These are phyloP conservation scores for Selaginella tamariscina DNA, from an alignment of 75 land plant species.

Conservation along the genomic window DNA sequence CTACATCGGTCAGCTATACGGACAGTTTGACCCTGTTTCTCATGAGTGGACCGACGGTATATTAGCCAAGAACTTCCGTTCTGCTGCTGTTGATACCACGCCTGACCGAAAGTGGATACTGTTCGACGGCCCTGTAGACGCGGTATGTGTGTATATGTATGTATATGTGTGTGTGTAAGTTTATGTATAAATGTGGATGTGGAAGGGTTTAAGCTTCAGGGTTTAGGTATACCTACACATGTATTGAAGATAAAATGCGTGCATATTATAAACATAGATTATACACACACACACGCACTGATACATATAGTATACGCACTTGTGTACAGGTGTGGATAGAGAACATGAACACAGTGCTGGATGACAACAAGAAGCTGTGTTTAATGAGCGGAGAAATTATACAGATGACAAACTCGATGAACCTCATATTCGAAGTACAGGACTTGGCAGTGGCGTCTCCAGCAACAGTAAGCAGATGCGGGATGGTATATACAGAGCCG, in stretches of 20 bases:
- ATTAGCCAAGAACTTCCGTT: constrained; percentile 26
- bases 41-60: constrained; percentile 41
- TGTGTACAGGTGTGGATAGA: constrained; percentile 37
- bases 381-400: constrained; percentile 38
- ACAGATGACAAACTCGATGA: constrained; percentile 33
- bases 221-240: no score
- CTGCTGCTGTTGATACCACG: constrained; percentile 31
- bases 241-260: no score
- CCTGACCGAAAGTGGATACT: constrained; percentile 34
- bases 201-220: no score
- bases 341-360: constrained; percentile 37
- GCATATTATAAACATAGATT: no score
- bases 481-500: constrained; percentile 40
- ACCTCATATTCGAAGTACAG: constrained; percentile 37
- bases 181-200: background rate
- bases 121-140: constrained; percentile 39
- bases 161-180: background rate
- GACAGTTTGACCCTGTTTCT: constrained; percentile 36
- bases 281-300: no score
- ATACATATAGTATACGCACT: no score
- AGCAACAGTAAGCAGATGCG: constrained; percentile 36
- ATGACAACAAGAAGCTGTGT: constrained; percentile 36
- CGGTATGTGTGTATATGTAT: constrained; percentile 15
- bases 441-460: constrained; percentile 39
- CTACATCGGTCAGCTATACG: constrained; percentile 37